phyloP scores from a whole-genome alignment of 768 basidiomycete species.

The Tephrocybe sp. region DNA sequence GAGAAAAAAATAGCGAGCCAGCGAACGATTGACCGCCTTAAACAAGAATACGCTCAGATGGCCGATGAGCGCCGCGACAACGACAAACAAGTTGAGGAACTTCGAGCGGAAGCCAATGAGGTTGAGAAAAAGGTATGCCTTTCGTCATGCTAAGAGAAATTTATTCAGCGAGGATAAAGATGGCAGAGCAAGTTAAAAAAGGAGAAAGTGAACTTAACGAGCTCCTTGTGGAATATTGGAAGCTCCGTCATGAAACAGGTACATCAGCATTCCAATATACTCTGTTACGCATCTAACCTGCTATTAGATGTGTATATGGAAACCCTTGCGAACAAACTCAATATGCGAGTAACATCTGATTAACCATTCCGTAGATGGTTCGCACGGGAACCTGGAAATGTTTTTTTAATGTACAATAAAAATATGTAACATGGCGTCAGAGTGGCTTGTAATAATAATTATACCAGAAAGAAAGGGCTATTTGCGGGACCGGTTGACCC shows the following conservation, averaged over 20 bases:
- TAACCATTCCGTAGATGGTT: constrained; percentile 10
- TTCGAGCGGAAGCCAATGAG: constrained; percentile 65
- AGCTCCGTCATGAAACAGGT: constrained; percentile 76
- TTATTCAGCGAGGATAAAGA: constrained; percentile 40
- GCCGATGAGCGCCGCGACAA: constrained; percentile 71
- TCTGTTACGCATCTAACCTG: constrained; percentile 4
- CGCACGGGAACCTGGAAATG: neutral
- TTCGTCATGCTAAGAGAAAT: neutral
- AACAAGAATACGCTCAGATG: constrained; percentile 80
- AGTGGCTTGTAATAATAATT: neutral
- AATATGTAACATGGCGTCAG: neutral
- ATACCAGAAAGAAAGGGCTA: neutral
- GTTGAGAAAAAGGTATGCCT: constrained; percentile 58
- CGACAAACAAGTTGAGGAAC: constrained; percentile 75
- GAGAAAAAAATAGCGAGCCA: constrained; percentile 76
- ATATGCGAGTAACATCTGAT: constrained; percentile 40
- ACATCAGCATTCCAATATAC: constrained; percentile 11
- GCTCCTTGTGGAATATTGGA: constrained; percentile 82
- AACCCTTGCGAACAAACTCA: constrained; percentile 77
- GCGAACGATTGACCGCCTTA: constrained; percentile 69
- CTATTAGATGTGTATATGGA: constrained; percentile 80
- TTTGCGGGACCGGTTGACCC: constrained; percentile 25
- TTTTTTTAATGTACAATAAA: neutral
- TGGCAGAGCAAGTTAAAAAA: constrained; percentile 68
- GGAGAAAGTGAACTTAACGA: constrained; percentile 81